Percentiles rank a stretch among this genome's conserved stretches.
phyloP scores from a whole-genome alignment of 1,139 yeast species.

The Groenewaldozyma sp. region DNA sequence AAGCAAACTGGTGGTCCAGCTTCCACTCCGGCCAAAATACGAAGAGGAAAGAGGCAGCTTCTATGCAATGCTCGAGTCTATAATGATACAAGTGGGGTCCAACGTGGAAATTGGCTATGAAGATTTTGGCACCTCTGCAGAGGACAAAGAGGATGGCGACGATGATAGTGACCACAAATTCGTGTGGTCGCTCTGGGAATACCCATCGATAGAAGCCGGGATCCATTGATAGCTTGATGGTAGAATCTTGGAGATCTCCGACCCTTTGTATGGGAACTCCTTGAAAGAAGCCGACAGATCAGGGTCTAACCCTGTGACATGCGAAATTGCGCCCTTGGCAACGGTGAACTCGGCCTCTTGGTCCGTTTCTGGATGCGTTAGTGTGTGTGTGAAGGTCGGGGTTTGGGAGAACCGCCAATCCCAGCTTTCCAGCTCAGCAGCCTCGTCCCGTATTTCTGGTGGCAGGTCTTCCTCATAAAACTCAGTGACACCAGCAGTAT shows the following conservation, averaged over 20 bases:
- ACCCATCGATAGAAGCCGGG: constrained; percentile 13
- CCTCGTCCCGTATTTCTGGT: constrained; percentile 36
- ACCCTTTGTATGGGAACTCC: constrained; percentile 7
- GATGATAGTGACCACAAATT: constrained; percentile 45
- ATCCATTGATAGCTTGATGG: constrained; percentile 9
- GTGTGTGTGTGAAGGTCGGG: constrained; percentile 49
- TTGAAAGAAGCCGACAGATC: neutral
- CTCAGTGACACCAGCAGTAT: constrained; percentile 11
- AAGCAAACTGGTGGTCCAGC: constrained; percentile 48
- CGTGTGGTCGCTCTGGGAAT: constrained; percentile 27
- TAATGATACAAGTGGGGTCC: constrained; percentile 26
- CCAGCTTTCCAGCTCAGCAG: constrained; percentile 46
- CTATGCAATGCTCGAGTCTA: constrained; percentile 43
- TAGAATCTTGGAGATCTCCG: constrained; percentile 6
- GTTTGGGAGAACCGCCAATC: constrained; percentile 66
- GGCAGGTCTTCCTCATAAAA: constrained; percentile 33
- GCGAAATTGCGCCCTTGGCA: constrained; percentile 29
- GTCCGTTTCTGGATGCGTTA: constrained; percentile 28
- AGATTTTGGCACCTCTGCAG: constrained; percentile 91
- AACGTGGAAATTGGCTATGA: constrained; percentile 59
- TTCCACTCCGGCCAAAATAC: constrained; percentile 64
- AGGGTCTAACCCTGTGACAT: neutral
- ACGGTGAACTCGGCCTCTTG: constrained; percentile 33
- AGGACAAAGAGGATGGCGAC: too few relatives aligned
- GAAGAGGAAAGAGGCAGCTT: constrained; percentile 53